A percentile compares a stretch with the other conserved stretches of the same genome.
phyloP scores from a whole-genome alignment of 164 flowering plant species.

The Magnolia officinalis region DNA sequence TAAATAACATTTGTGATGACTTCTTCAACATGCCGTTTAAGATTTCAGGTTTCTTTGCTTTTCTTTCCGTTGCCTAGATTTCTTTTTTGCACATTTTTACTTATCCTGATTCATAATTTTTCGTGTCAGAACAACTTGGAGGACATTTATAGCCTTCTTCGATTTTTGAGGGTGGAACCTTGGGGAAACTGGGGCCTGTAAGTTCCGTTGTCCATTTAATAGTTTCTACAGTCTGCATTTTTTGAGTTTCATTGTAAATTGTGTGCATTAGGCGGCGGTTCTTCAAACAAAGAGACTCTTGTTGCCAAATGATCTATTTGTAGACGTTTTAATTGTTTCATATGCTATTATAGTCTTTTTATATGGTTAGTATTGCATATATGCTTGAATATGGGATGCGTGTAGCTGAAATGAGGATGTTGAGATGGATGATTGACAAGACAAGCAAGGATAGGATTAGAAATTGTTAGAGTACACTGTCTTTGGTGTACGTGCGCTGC shows the following conservation, averaged over 20 bases:
- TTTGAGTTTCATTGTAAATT: too few relatives aligned
- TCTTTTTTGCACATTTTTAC: background rate
- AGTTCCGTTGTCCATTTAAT: constrained; percentile 17
- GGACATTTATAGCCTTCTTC: constrained; percentile 90
- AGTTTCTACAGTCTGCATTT: background rate
- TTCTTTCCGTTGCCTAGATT: background rate
- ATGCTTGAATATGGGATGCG: too few relatives aligned
- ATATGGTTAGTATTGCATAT: too few relatives aligned
- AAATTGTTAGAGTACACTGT: too few relatives aligned
- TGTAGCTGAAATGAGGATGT: too few relatives aligned
- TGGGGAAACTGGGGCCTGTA: constrained; percentile 97
- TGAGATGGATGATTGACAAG: too few relatives aligned
- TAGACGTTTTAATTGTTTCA: background rate
- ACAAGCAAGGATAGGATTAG: too few relatives aligned
- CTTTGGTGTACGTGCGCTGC: too few relatives aligned
- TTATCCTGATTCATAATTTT: background rate
- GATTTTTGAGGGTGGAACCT: constrained; percentile 91
- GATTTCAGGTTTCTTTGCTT: background rate
- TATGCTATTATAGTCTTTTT: too few relatives aligned
- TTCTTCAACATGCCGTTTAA: background rate
- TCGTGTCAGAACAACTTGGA: constrained; percentile 76
- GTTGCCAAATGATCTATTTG: background rate
- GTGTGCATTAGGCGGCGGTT: background rate
- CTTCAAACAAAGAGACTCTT: background rate
- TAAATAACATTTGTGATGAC: background rate